Evolutionary conservation across 2,329 filamentous ascomycete genomes (phyloP).

Genomic region (Aspergillus calidoustus): DNA sequence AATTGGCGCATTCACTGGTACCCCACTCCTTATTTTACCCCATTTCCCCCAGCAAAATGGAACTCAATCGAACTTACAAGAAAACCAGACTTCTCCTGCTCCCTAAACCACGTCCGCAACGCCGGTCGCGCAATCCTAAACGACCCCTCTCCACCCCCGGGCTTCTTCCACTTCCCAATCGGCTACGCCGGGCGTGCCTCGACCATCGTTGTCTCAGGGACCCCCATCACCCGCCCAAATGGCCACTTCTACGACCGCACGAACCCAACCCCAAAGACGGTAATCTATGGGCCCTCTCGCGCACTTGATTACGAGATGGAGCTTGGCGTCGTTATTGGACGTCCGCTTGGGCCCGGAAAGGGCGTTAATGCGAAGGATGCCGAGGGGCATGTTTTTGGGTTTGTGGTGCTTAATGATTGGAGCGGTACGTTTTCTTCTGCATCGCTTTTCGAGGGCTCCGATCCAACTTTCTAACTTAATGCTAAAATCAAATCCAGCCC

Average conservation of each 20-base stretch:
- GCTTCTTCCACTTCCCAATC: slow-evolving; percentile 55
- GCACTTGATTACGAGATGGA: slow-evolving; percentile 50
- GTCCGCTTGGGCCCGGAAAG: slow-evolving; percentile 43
- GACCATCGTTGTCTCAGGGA: slow-evolving; percentile 57
- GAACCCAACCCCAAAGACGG: slow-evolving; percentile 23
- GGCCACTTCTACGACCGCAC: slow-evolving; percentile 40
- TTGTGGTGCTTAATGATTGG: slow-evolving; percentile 68
- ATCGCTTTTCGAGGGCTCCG: neutral
- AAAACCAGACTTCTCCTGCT: slow-evolving; percentile 44
- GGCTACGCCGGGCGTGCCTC: slow-evolving; percentile 62
- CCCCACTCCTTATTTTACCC: slow-evolving; percentile 54
- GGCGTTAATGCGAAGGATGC: slow-evolving; percentile 53
- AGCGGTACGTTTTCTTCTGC: slow-evolving; percentile 26
- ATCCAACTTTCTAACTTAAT: neutral
- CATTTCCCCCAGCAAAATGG: slow-evolving; percentile 35
- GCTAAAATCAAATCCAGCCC: slow-evolving; percentile 20
- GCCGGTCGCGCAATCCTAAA: slow-evolving; percentile 32
- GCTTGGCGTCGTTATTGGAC: slow-evolving; percentile 52
- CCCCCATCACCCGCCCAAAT: slow-evolving; percentile 52
- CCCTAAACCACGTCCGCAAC: slow-evolving; percentile 33
- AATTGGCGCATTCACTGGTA: slow-evolving; percentile 62
- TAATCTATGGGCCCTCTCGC: slow-evolving; percentile 28
- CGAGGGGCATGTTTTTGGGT: slow-evolving; percentile 65
- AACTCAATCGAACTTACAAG: slow-evolving; percentile 51
- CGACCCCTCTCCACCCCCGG: slow-evolving; percentile 29